Evolutionary conservation across 495 filamentous ascomycete genomes (phyloP).

Genomic region (Venustampulla echinocandica): DNA sequence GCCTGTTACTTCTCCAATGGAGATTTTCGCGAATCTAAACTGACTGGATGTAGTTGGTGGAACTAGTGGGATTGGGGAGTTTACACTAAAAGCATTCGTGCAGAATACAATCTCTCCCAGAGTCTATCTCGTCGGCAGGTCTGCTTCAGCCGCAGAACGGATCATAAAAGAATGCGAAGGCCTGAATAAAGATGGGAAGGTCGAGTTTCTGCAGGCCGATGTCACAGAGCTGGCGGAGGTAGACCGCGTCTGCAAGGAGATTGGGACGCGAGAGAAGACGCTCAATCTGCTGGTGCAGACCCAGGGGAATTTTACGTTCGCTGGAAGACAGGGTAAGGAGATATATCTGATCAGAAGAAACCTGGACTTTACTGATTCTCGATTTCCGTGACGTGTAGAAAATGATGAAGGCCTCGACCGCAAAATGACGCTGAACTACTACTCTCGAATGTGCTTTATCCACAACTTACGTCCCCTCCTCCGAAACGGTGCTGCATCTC

Average conservation of each 20-base stretch:
- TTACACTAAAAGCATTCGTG: constrained; percentile 34
- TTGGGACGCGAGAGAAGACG: constrained; percentile 15
- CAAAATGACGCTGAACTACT: constrained; percentile 24
- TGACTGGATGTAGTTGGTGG: constrained; percentile 28
- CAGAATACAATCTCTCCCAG: constrained; percentile 25
- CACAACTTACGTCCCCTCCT: constrained; percentile 24
- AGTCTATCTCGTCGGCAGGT: constrained; percentile 36
- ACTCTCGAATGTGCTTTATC: constrained; percentile 28
- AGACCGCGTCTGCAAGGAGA: constrained; percentile 25
- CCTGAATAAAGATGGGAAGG: constrained; percentile 22
- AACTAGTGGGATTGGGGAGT: constrained; percentile 35
- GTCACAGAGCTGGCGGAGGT: constrained; percentile 24
- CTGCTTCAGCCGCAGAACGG: constrained; percentile 27
- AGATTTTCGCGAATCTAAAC: not conserved
- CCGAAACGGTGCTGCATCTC: constrained; percentile 7
- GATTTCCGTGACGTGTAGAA: no score
- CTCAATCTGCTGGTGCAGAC: constrained; percentile 26
- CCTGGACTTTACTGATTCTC: no score
- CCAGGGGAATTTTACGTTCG: constrained; percentile 23
- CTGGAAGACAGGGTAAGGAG: constrained; percentile 15
- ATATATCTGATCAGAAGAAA: not conserved
- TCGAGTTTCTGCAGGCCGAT: constrained; percentile 24
- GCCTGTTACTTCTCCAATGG: not conserved
- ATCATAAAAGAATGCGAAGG: constrained; percentile 28
- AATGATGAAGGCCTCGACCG: constrained; percentile 24